A percentile compares a stretch with the other conserved stretches of the same genome.
These are phyloP conservation scores for Fomitopsis betulina DNA, from an alignment of 1,284 basidiomycete genomes.

Conservation along the genomic window DNA sequence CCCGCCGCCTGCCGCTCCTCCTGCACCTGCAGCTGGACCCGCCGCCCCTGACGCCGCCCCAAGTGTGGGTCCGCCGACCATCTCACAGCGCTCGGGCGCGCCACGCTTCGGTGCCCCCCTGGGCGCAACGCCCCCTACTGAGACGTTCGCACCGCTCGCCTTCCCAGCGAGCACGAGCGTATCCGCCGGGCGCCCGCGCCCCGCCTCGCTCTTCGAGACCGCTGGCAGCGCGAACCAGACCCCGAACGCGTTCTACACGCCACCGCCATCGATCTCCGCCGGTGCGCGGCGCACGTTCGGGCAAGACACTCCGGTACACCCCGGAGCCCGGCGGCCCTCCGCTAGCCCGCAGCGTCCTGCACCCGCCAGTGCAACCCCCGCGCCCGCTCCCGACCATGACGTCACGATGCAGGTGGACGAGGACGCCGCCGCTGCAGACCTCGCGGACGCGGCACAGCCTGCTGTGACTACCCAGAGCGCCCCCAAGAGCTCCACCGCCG, in stretches of 20 bases:
- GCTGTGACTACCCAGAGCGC: neutral
- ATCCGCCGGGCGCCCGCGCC: conserved; percentile 2
- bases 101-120: conserved; percentile 26
- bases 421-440: neutral
- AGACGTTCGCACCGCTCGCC: conserved; percentile 10
- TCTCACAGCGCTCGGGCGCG: conserved; percentile 24
- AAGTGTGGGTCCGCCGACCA: conserved; percentile 8
- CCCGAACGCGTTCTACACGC: conserved; percentile 59
- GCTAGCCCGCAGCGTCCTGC: neutral
- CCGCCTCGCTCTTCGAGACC: conserved; percentile 40
- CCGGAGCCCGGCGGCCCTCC: neutral
- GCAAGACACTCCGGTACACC: conserved; percentile 13
- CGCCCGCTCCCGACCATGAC: conserved; percentile 5
- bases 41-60: neutral
- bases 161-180: neutral
- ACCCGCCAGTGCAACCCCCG: conserved; percentile 2
- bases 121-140: conserved; percentile 5
- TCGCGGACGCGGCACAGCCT: neutral
- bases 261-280: conserved; percentile 28
- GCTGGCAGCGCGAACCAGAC: conserved; percentile 41
- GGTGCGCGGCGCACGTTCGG: conserved; percentile 14
- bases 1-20: neutral
- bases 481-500: conserved; percentile 4
- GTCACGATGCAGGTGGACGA: conserved; percentile 3
- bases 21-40: neutral